Percentiles rank a stretch among this genome's conserved stretches.
These are phyloP conservation scores for Trichoderma asperelloides DNA, from an alignment of 495 filamentous ascomycete species.

Conservation along the genomic window DNA sequence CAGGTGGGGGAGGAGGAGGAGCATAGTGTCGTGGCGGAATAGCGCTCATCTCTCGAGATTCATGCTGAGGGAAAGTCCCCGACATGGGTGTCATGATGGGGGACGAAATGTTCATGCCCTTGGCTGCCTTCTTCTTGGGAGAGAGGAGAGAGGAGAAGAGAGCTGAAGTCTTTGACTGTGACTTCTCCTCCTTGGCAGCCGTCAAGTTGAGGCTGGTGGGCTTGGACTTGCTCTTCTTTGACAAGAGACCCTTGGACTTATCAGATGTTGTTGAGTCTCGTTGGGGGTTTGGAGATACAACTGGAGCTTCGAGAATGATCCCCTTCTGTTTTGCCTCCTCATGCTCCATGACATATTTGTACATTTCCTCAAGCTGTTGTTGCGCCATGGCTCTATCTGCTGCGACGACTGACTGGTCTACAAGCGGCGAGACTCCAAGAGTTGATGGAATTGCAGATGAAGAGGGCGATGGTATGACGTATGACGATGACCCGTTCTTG, in stretches of 20 bases:
- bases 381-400: constrained; percentile 64
- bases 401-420: constrained; percentile 68
- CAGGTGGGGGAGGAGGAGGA: constrained; percentile 28
- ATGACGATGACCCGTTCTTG: constrained; percentile 41
- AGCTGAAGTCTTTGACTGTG: constrained; percentile 40
- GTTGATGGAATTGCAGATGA: constrained; percentile 27
- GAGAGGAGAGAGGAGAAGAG: constrained; percentile 45
- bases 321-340: constrained; percentile 58
- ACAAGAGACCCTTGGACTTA: not conserved
- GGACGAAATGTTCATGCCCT: constrained; percentile 42
- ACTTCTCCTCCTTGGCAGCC: constrained; percentile 26
- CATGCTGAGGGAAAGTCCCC: constrained; percentile 38
- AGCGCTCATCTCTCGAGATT: constrained; percentile 41
- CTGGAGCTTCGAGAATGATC: constrained; percentile 23
- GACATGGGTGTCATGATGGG: constrained; percentile 48
- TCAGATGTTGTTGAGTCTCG: constrained; percentile 16
- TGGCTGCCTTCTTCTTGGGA: constrained; percentile 35
- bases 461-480: constrained; percentile 33
- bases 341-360: constrained; percentile 84
- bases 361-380: constrained; percentile 78
- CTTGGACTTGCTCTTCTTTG: constrained; percentile 32
- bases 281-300: constrained; percentile 17
- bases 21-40: constrained; percentile 42
- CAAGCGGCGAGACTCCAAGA: constrained; percentile 32
- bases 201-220: constrained; percentile 37